Conservation (phyloP, 2,329 filamentous ascomycete genomes). For the Akanthomyces uredinophilus region DNA sequence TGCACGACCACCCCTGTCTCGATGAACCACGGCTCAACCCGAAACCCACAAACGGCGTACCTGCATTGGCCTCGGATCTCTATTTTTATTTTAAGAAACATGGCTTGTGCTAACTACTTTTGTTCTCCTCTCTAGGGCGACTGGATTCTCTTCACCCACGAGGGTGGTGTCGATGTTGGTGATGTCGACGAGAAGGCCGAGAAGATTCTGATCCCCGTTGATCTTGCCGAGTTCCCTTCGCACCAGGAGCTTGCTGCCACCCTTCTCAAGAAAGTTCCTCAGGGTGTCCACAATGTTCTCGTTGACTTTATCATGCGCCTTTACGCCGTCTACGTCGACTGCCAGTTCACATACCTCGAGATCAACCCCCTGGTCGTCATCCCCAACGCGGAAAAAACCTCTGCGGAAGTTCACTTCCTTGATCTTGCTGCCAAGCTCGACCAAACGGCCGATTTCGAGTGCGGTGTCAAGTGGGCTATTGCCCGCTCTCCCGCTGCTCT, state of each 20-base stretch:
- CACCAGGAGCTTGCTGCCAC: conserved; percentile 85
- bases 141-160: conserved; percentile 99
- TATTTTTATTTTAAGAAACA: background rate
- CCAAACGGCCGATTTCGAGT: conserved; percentile 99
- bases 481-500: conserved; percentile 86
- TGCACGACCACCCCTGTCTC: conserved; percentile 9
- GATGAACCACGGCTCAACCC: conserved; percentile 12
- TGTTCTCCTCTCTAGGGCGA: conserved; percentile 63
- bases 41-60: conserved; percentile 13
- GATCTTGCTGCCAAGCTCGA: conserved; percentile 98
- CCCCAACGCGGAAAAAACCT: conserved; percentile 86
- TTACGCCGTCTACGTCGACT: conserved; percentile 98
- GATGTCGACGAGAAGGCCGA: conserved; percentile 98
- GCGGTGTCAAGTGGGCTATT: conserved; percentile 97
- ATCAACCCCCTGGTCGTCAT: conserved; percentile 99
- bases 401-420: conserved; percentile 93
- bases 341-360: conserved; percentile 99
- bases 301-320: conserved; percentile 98
- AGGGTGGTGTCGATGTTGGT: conserved; percentile 98
- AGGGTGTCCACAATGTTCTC: conserved; percentile 94
- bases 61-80: conserved; percentile 10
- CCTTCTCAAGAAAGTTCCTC: conserved; percentile 87
- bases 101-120: conserved; percentile 30
- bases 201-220: conserved; percentile 96
- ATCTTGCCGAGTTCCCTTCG: conserved; percentile 89